A percentile compares a stretch with the other conserved stretches of the same genome.
These are phyloP conservation scores for Calonectria multiphialidica DNA, from an alignment of 2,329 filamentous ascomycete species.

Conservation along the genomic window DNA sequence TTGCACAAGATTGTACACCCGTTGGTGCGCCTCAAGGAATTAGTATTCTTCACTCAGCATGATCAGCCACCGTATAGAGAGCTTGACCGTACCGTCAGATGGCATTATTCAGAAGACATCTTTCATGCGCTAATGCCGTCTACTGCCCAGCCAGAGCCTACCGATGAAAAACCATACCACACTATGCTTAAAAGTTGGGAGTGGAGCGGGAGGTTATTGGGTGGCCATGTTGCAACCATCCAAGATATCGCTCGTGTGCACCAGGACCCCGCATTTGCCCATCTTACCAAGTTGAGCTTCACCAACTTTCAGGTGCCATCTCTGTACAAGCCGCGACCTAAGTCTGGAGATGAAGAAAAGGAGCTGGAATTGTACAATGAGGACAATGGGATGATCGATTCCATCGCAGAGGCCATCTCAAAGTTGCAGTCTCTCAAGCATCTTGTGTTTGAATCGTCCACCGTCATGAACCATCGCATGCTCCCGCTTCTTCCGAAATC, in stretches of 20 bases:
- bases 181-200: conserved; percentile 67
- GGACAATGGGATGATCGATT: conserved; percentile 57
- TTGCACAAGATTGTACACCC: conserved; percentile 69
- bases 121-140: conserved; percentile 72
- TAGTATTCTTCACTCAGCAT: conserved; percentile 79
- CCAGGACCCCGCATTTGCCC: conserved; percentile 65
- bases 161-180: conserved; percentile 46
- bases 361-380: conserved; percentile 50
- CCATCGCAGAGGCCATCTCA: conserved; percentile 48
- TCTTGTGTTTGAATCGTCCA: conserved; percentile 81
- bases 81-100: conserved; percentile 69
- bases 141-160: conserved; percentile 54
- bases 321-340: conserved; percentile 52
- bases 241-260: conserved; percentile 67
- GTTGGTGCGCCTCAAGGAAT: conserved; percentile 74
- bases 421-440: conserved; percentile 73
- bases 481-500: conserved; percentile 76
- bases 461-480: conserved; percentile 75
- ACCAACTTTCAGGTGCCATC: conserved; percentile 73
- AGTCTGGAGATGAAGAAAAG: conserved; percentile 45
- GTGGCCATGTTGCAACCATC: conserved; percentile 58
- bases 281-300: conserved; percentile 68
- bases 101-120: conserved; percentile 76
- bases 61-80: conserved; percentile 77
- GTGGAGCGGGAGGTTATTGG: conserved; percentile 70